Conservation (phyloP, 192 early-diverging fungal genomes). For the Coemansia sp. region DNA sequence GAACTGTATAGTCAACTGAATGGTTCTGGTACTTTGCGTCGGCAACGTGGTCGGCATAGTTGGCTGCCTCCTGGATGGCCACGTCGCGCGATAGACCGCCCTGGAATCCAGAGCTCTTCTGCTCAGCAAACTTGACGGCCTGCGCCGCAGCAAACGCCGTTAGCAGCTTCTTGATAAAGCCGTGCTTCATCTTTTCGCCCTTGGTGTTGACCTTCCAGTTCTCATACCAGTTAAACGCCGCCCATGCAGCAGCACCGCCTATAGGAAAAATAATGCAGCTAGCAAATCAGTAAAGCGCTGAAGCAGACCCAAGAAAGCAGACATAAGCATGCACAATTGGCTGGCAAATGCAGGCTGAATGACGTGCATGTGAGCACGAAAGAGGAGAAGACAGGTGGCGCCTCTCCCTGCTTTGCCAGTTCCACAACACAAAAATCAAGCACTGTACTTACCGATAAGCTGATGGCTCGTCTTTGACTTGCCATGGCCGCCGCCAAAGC, state of each 20-base stretch:
- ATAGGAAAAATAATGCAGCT: conserved; percentile 9
- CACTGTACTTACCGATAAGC: conserved; percentile 49
- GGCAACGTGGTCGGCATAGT: conserved; percentile 15
- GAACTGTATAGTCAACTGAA: conserved; percentile 7
- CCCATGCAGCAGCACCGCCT: conserved; percentile 56
- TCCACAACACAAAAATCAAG: not conserved
- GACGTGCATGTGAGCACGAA: conserved; percentile 7
- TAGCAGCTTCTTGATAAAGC: conserved; percentile 46
- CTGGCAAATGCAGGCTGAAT: not conserved
- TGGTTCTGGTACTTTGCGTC: conserved; percentile 20
- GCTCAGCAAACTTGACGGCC: conserved; percentile 50
- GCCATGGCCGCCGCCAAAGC: conserved; percentile 36
- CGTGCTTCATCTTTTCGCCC: conserved; percentile 51
- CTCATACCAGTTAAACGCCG: conserved; percentile 54
- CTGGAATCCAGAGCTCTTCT: conserved; percentile 49
- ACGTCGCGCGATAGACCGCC: conserved; percentile 40
- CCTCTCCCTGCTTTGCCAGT: not conserved
- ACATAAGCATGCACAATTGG: conserved; percentile 4
- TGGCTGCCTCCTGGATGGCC: conserved; percentile 33
- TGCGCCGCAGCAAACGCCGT: conserved; percentile 50
- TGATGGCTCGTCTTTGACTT: conserved; percentile 51
- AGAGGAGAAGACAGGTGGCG: conserved; percentile 5
- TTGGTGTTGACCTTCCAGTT: conserved; percentile 36
- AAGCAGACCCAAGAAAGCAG: not conserved
- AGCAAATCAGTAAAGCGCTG: conserved; percentile 2